Percentiles rank a stretch among this genome's conserved stretches.
Evolutionary conservation across 1,284 basidiomycete species (phyloP).

Genomic region (Fomitopsis schrenkii): DNA sequence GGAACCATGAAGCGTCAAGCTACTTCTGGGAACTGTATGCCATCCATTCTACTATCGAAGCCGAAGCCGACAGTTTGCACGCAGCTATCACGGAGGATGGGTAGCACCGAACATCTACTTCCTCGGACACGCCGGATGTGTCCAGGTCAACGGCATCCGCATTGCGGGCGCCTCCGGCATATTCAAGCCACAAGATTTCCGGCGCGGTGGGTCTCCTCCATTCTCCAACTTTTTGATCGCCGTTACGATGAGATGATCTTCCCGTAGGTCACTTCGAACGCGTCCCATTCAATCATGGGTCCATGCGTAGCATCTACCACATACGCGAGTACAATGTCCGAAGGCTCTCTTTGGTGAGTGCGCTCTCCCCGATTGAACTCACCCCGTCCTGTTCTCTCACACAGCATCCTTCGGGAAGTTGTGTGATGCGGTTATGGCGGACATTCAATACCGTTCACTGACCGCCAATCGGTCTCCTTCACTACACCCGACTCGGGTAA

Average conservation of each 20-base stretch:
- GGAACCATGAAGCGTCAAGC: conserved; percentile 97
- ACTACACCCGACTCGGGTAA: background rate
- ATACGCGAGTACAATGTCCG: conserved; percentile 83
- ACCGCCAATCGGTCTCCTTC: conserved; percentile 1
- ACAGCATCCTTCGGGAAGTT: background rate
- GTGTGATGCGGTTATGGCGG: too few relatives aligned
- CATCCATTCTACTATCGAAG: background rate
- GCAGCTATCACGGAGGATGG: conserved; percentile 92
- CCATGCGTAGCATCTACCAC: conserved; percentile 89
- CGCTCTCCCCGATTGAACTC: background rate
- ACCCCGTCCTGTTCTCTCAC: background rate
- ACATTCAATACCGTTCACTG: background rate
- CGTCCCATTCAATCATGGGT: conserved; percentile 63
- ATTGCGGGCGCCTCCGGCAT: conserved; percentile 94
- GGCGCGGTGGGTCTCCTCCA: conserved; percentile 50
- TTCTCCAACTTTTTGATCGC: background rate
- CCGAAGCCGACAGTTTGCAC: background rate
- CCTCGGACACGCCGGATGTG: conserved; percentile 87
- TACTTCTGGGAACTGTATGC: conserved; percentile 95
- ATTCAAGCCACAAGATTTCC: conserved; percentile 82
- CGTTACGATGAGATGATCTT: background rate
- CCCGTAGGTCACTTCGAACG: conserved; percentile 67
- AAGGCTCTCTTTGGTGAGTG: conserved; percentile 73
- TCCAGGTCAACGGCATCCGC: conserved; percentile 82
- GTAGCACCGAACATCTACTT: conserved; percentile 97